phyloP scores from a whole-genome alignment of 2,329 filamentous ascomycete species.

The Calonectria crousiana region DNA sequence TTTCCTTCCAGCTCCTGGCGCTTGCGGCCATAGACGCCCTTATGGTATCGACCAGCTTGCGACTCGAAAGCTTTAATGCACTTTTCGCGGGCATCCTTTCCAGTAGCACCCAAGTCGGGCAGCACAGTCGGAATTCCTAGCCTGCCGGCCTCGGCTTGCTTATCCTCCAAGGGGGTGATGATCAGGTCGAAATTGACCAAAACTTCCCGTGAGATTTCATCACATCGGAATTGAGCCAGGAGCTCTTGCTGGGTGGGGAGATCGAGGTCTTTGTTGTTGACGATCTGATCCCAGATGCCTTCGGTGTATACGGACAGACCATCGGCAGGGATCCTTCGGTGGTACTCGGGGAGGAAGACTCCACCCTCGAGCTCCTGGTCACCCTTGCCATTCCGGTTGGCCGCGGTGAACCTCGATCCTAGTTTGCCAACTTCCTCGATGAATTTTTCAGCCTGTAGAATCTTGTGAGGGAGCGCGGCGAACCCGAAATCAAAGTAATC shows the following conservation, averaged over 20 bases:
- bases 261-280: constrained; percentile 98
- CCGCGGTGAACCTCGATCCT: constrained; percentile 84
- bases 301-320: constrained; percentile 96
- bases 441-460: constrained; percentile 94
- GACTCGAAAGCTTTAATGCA: constrained; percentile 87
- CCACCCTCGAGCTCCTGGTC: constrained; percentile 83
- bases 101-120: constrained; percentile 78
- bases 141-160: constrained; percentile 80
- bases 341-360: constrained; percentile 93
- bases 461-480: constrained; percentile 94
- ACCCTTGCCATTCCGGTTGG: constrained; percentile 77
- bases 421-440: constrained; percentile 82
- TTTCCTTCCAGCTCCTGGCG: constrained; percentile 86
- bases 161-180: constrained; percentile 87
- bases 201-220: constrained; percentile 94
- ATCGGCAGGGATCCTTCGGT: constrained; percentile 94
- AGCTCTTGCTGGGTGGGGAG: constrained; percentile 97
- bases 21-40: constrained; percentile 92
- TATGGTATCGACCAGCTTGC: constrained; percentile 95
- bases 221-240: constrained; percentile 95
- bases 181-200: constrained; percentile 84
- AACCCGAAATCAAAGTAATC: constrained; percentile 99
- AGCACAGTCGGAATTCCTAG: constrained; percentile 81
- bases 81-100: constrained; percentile 78
- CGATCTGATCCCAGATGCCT: constrained; percentile 98